These are phyloP conservation scores for Cardiospermum halicacabum DNA, from an alignment of 345 rosid species.

Conservation along the genomic window DNA sequence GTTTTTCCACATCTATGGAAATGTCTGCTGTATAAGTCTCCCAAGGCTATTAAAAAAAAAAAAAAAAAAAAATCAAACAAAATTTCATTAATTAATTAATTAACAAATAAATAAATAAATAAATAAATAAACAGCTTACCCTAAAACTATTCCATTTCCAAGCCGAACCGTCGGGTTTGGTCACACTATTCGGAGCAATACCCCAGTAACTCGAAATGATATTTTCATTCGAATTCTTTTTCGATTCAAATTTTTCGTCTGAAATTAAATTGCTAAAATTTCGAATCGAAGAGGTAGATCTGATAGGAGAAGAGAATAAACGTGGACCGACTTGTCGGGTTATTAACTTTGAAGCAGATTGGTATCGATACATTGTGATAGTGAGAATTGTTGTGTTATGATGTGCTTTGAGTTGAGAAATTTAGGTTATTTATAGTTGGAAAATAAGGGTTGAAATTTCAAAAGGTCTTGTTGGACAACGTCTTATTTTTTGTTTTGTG, in stretches of 20 bases:
- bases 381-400: background rate
- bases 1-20: conserved; percentile 51
- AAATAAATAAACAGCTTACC: conserved; percentile 23
- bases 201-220: conserved; percentile 52
- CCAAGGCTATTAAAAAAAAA: conserved; percentile 37
- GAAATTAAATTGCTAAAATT: conserved; percentile 13
- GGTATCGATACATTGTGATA: background rate
- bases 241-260: background rate
- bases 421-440: too few species aligned
- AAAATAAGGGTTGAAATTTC: background rate
- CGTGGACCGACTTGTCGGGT: background rate
- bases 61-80: background rate
- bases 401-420: too few species aligned
- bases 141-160: conserved; percentile 68
- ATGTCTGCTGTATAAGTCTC: conserved; percentile 53
- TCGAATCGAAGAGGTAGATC: conserved; percentile 4
- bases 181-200: conserved; percentile 32
- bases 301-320: conserved; percentile 2
- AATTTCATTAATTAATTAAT: too few species aligned
- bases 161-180: conserved; percentile 58
- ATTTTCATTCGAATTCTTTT: conserved; percentile 8
- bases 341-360: background rate
- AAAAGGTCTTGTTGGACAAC: background rate
- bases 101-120: too few species aligned
- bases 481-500: too few species aligned